Conservation (phyloP, 2,329 filamentous ascomycete species). For the Diplodia scrobiculata region DNA sequence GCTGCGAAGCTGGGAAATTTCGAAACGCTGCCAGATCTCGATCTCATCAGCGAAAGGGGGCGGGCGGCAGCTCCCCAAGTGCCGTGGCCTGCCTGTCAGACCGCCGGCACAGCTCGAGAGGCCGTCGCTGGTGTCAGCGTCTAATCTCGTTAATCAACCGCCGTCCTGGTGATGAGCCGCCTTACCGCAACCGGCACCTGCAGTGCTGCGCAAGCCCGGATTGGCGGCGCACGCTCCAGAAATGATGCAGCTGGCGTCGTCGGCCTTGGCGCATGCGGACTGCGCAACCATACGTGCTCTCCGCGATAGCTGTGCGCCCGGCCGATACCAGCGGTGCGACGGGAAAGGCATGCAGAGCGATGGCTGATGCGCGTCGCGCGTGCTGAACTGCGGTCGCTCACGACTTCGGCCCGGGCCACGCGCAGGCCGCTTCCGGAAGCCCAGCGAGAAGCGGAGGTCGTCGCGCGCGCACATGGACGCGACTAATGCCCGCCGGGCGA, state of each 20-base stretch:
- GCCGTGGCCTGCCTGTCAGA: conserved; percentile 16
- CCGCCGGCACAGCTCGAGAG: conserved; percentile 13
- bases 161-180: conserved; percentile 19
- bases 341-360: not conserved
- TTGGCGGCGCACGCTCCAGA: conserved; percentile 24
- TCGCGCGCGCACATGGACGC: not conserved
- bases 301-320: conserved; percentile 16
- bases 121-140: conserved; percentile 11
- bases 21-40: conserved; percentile 20
- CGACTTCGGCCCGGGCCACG: conserved; percentile 18
- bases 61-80: conserved; percentile 4
- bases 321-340: conserved; percentile 3
- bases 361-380: not conserved
- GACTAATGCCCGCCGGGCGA: not conserved
- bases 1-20: conserved; percentile 16
- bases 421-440: conserved; percentile 9
- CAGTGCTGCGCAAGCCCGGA: conserved; percentile 12
- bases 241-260: conserved; percentile 25
- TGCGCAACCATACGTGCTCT: conserved; percentile 3
- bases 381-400: not conserved
- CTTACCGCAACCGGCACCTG: conserved; percentile 19
- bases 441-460: conserved; percentile 2
- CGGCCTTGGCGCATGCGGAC: conserved; percentile 25
- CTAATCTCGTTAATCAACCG: conserved; percentile 28
- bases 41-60: conserved; percentile 5